These are phyloP conservation scores for Rhodotorula babjevae DNA, from an alignment of 768 basidiomycete genomes.

Conservation along the genomic window DNA sequence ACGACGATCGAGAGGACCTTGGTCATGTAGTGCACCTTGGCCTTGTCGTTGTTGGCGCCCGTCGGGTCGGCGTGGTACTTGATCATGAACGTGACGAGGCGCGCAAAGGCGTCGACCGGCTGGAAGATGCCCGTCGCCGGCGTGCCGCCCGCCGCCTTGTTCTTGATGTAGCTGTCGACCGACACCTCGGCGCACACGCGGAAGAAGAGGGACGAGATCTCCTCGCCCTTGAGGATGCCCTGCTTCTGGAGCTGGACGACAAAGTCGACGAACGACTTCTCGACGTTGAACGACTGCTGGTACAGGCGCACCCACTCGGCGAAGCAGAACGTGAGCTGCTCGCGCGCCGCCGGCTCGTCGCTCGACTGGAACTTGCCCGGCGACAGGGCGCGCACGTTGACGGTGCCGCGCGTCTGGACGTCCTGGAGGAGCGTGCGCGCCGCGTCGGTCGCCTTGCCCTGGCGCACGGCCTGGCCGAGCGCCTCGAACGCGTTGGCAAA, in stretches of 20 bases:
- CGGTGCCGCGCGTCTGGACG: slow-evolving; percentile 57
- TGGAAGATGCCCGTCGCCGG: slow-evolving; percentile 77
- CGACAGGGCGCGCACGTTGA: slow-evolving; percentile 26
- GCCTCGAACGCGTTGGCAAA: slow-evolving; percentile 76
- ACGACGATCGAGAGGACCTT: slow-evolving; percentile 98
- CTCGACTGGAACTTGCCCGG: slow-evolving; percentile 29
- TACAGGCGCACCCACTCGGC: slow-evolving; percentile 86
- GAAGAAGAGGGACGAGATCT: slow-evolving; percentile 96
- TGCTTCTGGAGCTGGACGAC: slow-evolving; percentile 96
- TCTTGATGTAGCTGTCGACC: slow-evolving; percentile 68
- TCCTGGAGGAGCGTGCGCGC: slow-evolving; percentile 65
- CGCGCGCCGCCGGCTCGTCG: slow-evolving; percentile 42
- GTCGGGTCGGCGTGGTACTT: slow-evolving; percentile 95
- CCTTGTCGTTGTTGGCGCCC: slow-evolving; percentile 85
- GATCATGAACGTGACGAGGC: slow-evolving; percentile 94
- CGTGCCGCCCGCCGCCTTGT: slow-evolving; percentile 47
- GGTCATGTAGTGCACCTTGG: slow-evolving; percentile 91
- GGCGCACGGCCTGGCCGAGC: slow-evolving; percentile 65
- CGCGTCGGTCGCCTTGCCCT: slow-evolving; percentile 79
- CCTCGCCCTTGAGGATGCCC: slow-evolving; percentile 91
- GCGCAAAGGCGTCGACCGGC: slow-evolving; percentile 89
- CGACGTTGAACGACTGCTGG: slow-evolving; percentile 80
- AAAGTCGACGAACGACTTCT: slow-evolving; percentile 92
- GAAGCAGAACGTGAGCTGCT: slow-evolving; percentile 47
- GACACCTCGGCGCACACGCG: slow-evolving; percentile 93